A percentile compares a stretch with the other conserved stretches of the same genome.
Conservation (phyloP, 1,139 yeast genomes). For the Candida sp. region DNA sequence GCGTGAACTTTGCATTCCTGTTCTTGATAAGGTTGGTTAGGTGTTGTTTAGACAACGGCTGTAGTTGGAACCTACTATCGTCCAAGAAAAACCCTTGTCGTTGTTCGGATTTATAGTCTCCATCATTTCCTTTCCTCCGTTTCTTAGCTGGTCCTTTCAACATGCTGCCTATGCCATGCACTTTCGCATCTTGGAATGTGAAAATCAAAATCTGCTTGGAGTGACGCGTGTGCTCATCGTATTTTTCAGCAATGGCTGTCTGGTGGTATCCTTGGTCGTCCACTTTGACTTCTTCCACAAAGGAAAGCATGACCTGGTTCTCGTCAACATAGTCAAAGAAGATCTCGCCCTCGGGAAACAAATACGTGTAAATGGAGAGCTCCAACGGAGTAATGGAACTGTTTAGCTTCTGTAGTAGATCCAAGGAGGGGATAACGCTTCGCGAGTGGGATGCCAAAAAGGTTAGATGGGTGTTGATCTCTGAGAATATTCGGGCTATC, state of each 20-base stretch:
- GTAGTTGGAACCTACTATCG: conserved; percentile 23
- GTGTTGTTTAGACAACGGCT: conserved; percentile 32
- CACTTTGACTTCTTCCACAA: conserved; percentile 35
- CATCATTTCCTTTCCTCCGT: conserved; percentile 9
- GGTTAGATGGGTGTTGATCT: conserved; percentile 46
- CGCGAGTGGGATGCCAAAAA: conserved; percentile 48
- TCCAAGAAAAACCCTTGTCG: conserved; percentile 30
- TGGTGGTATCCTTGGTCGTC: conserved; percentile 50
- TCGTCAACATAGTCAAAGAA: conserved; percentile 76
- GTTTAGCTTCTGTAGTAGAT: conserved; percentile 35
- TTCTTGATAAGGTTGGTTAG: conserved; percentile 63
- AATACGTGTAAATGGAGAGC: conserved; percentile 61
- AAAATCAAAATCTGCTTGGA: conserved; percentile 62
- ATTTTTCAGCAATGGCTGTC: conserved; percentile 34
- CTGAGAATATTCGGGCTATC: conserved; percentile 26
- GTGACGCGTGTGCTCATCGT: conserved; percentile 27
- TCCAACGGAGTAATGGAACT: conserved; percentile 44
- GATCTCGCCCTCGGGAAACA: conserved; percentile 71
- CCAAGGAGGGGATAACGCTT: conserved; percentile 43
- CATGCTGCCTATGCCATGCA: conserved; percentile 42
- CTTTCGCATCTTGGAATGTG: conserved; percentile 75
- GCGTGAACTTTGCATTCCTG: conserved; percentile 57
- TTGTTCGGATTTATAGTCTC: conserved; percentile 11
- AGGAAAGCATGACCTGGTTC: conserved; percentile 48
- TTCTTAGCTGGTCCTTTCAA: conserved; percentile 25